phyloP scores from a whole-genome alignment of 495 filamentous ascomycete genomes.

The Penicillium tannophilum region DNA sequence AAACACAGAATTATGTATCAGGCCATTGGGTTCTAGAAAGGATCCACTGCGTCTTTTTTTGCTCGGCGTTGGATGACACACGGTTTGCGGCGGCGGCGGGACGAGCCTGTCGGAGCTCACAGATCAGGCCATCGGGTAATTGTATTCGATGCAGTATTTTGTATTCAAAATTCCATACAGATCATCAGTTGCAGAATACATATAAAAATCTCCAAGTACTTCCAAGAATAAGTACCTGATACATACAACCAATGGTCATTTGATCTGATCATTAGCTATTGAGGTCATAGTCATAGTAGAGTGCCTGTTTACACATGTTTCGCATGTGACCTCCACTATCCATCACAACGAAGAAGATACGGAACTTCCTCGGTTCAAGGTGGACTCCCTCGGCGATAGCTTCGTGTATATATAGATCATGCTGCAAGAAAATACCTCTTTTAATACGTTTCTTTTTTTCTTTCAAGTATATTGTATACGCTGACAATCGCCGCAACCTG shows the following conservation, averaged over 20 bases:
- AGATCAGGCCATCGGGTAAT: slow-evolving; percentile 4
- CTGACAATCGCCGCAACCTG: slow-evolving; percentile 8
- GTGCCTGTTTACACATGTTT: slow-evolving; percentile 1
- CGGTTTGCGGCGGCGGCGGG: slow-evolving; percentile 14
- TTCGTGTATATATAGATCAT: neutral
- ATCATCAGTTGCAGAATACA: too few relatives aligned
- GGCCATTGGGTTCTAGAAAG: slow-evolving; percentile 4
- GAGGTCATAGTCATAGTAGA: neutral
- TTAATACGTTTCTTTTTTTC: too few relatives aligned
- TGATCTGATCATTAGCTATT: neutral
- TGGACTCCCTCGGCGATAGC: slow-evolving; percentile 1
- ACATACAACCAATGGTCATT: neutral
- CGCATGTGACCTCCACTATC: slow-evolving; percentile 20
- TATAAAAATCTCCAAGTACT: too few relatives aligned
- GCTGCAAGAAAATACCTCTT: too few relatives aligned
- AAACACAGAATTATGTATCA: neutral
- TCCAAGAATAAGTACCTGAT: too few relatives aligned
- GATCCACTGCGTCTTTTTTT: slow-evolving; percentile 31
- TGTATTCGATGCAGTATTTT: neutral
- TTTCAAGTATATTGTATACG: neutral
- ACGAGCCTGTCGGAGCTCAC: slow-evolving; percentile 20
- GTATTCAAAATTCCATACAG: neutral
- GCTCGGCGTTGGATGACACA: slow-evolving; percentile 36
- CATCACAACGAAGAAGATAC: slow-evolving; percentile 16
- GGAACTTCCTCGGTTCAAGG: slow-evolving; percentile 16